Conservation (phyloP, 257 asterid species). For the Solanum corneliomulleri region DNA sequence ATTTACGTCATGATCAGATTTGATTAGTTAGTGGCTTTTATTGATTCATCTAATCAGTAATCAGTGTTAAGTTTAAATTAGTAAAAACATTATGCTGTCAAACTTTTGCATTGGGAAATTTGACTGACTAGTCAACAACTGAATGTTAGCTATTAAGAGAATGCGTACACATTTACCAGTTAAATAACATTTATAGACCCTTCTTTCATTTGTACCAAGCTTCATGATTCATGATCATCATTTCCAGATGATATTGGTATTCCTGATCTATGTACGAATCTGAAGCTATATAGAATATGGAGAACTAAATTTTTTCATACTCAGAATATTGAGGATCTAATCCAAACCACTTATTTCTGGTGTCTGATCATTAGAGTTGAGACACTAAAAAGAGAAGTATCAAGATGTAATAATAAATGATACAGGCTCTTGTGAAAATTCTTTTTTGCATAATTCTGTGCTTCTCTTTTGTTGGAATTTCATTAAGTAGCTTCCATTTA, state of each 20-base stretch:
- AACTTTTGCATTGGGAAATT: background rate
- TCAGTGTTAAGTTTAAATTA: background rate
- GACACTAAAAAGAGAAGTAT: background rate
- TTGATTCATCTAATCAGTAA: background rate
- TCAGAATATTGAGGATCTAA: background rate
- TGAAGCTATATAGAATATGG: background rate
- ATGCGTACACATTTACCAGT: background rate
- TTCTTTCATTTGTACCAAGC: background rate
- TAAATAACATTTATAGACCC: background rate
- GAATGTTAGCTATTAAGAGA: background rate
- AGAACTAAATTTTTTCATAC: background rate
- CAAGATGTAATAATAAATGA: background rate
- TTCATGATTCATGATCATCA: background rate
- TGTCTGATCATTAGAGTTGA: background rate
- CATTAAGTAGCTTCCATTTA: background rate
- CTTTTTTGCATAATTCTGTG: background rate
- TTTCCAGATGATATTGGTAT: background rate
- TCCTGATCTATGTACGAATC: background rate
- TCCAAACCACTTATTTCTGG: background rate
- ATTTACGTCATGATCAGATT: background rate
- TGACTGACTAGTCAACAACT: background rate
- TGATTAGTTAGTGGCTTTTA: background rate
- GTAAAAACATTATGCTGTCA: background rate
- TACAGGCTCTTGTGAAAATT: background rate
- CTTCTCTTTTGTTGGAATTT: background rate